Percentiles rank a stretch among this genome's conserved stretches.
Evolutionary conservation across 352 stramenopile species (phyloP).

Genomic region (Pythium brachiatum): DNA sequence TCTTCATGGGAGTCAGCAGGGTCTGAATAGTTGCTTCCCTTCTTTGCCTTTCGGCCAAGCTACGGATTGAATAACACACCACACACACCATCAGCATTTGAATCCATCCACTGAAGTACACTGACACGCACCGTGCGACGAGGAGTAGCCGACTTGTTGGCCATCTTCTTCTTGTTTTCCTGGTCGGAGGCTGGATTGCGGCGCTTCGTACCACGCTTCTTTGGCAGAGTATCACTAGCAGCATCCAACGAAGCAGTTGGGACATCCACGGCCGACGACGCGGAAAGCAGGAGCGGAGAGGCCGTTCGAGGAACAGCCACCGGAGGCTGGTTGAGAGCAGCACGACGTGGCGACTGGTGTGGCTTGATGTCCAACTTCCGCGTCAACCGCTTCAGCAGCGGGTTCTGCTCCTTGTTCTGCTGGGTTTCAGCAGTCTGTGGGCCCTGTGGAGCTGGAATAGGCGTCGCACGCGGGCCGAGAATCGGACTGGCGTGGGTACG

Average conservation of each 20-base stretch:
- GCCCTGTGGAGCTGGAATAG: constrained; percentile 19
- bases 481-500: constrained; percentile 42
- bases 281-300: constrained; percentile 20
- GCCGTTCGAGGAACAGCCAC: constrained; percentile 1
- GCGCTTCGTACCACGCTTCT: constrained; percentile 33
- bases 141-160: constrained; percentile 12
- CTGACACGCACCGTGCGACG: constrained; percentile 26
- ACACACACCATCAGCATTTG: neutral
- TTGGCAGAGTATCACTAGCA: constrained; percentile 21
- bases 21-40: constrained; percentile 38
- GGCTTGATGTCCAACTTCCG: constrained; percentile 75
- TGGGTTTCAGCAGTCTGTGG: constrained; percentile 4
- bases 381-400: constrained; percentile 37
- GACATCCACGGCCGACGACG: constrained; percentile 4
- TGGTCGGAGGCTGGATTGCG: constrained; percentile 21
- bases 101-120: neutral
- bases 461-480: constrained; percentile 40
- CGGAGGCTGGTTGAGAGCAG: constrained; percentile 32
- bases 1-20: constrained; percentile 35
- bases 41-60: constrained; percentile 50
- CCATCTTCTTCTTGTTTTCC: constrained; percentile 2
- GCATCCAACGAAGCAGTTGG: constrained; percentile 15
- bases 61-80: constrained; percentile 7
- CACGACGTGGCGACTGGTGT: constrained; percentile 65
- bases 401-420: constrained; percentile 25